A percentile compares a stretch with the other conserved stretches of the same genome.
Evolutionary conservation across 495 filamentous ascomycete genomes (phyloP).

Genomic region (Lineolata rhizophorae): DNA sequence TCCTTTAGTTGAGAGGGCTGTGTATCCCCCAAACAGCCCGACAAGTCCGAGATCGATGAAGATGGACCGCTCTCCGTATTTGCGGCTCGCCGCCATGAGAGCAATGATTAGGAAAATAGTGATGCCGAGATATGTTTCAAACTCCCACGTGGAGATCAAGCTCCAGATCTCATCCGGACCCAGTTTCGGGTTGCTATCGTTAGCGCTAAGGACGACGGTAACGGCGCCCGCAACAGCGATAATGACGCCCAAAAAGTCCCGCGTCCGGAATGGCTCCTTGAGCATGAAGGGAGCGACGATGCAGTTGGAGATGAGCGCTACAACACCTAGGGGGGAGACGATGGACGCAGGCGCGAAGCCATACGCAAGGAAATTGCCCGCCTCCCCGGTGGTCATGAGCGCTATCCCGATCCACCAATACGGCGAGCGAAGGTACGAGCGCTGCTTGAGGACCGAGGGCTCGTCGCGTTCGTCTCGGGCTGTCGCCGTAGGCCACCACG

Average conservation of each 20-base stretch:
- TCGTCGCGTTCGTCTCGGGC: slow-evolving; percentile 8
- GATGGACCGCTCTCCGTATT: slow-evolving; percentile 65
- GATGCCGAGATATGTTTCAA: slow-evolving; percentile 70
- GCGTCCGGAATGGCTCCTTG: slow-evolving; percentile 63
- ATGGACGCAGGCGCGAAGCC: slow-evolving; percentile 97
- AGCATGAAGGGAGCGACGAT: slow-evolving; percentile 84
- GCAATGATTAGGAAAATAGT: slow-evolving; percentile 47
- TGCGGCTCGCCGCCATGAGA: slow-evolving; percentile 61
- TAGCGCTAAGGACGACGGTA: slow-evolving; percentile 79
- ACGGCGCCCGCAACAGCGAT: slow-evolving; percentile 75
- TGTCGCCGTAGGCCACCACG: neutral
- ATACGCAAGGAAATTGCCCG: slow-evolving; percentile 91
- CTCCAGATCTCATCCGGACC: slow-evolving; percentile 78
- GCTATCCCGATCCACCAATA: slow-evolving; percentile 92
- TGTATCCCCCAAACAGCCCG: slow-evolving; percentile 84
- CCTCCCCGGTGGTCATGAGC: slow-evolving; percentile 81
- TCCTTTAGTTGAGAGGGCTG: slow-evolving; percentile 85
- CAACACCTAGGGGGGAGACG: slow-evolving; percentile 88
- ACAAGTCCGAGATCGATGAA: slow-evolving; percentile 86
- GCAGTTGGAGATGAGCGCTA: slow-evolving; percentile 87
- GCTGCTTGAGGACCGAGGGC: slow-evolving; percentile 13
- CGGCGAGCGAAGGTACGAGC: slow-evolving; percentile 68
- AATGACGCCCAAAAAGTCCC: slow-evolving; percentile 77
- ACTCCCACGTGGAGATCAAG: slow-evolving; percentile 73
- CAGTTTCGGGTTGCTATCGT: slow-evolving; percentile 71